Evolutionary conservation across 2,329 filamentous ascomycete genomes (phyloP).

Genomic region (Shiraia sp.): DNA sequence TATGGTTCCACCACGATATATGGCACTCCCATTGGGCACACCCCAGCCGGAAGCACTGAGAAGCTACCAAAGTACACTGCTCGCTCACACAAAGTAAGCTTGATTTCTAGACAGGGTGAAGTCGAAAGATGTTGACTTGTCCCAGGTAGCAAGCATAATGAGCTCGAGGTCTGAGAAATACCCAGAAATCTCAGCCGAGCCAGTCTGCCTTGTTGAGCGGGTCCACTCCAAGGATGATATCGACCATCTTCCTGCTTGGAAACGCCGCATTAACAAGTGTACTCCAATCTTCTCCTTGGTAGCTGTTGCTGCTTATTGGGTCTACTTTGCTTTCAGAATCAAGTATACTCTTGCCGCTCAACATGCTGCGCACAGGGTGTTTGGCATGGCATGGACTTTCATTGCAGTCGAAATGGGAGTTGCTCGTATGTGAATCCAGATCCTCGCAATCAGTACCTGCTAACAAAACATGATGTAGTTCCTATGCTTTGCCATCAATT

Average conservation of each 20-base stretch:
- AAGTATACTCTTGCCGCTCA: slow-evolving; percentile 10
- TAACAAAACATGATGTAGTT: background rate
- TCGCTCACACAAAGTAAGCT: slow-evolving; percentile 2
- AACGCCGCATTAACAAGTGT: slow-evolving; percentile 7
- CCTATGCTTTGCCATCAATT: slow-evolving; percentile 10
- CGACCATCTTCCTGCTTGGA: slow-evolving; percentile 8
- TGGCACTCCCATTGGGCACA: slow-evolving; percentile 7
- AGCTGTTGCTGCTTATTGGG: slow-evolving; percentile 8
- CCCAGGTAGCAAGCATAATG: slow-evolving; percentile 2
- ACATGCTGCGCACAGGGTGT: slow-evolving; percentile 1
- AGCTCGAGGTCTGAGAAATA: background rate
- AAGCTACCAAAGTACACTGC: background rate
- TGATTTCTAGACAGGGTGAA: background rate
- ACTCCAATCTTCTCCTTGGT: slow-evolving; percentile 7
- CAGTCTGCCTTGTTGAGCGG: slow-evolving; percentile 7
- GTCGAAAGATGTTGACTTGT: background rate
- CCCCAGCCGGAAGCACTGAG: slow-evolving; percentile 6
- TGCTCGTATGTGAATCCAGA: slow-evolving; percentile 3
- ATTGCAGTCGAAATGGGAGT: slow-evolving; percentile 10
- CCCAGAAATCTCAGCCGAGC: slow-evolving; percentile 3
- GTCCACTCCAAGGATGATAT: slow-evolving; percentile 8
- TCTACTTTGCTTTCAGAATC: slow-evolving; percentile 9
- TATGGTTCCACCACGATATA: slow-evolving; percentile 8
- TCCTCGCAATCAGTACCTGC: background rate
- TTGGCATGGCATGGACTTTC: slow-evolving; percentile 9